Base-by-base conservation (phyloP, 768 basidiomycete genomes). In the Rossbeevera mucosa region DNA sequence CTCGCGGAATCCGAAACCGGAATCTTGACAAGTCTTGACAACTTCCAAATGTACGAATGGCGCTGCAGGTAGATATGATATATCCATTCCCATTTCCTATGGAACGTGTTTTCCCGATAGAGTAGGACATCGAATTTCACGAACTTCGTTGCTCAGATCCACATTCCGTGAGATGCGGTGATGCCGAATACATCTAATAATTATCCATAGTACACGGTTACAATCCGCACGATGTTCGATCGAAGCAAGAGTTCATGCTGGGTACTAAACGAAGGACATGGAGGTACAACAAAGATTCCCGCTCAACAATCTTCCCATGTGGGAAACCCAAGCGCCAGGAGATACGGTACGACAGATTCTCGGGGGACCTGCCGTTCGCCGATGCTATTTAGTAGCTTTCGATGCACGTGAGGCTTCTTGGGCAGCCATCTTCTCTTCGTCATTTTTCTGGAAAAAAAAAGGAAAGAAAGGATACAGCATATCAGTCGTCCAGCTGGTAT, bases 371-470 rank as follows among this genome's bases (percentile, higher is more conserved):
- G 54, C 63, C 56, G 52, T 46, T 50, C 36, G 50, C 63, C 53
- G 48, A 55, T 59, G 65, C 71, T 72, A 79, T 71, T 79, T 78
- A 51, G 54, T 56, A 36, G 50, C 41, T 55, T 59, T 59, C 24
- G 24, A 24, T 20, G 29, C 40, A 18, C 28, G 18, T 47, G 52
- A 65, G 46, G 57, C 55, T 5, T 61, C 52, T 7, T 63, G 66
- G 26, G 67, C 65, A 11, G 68, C 64, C 21, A 66, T 69, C 65
- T 72, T 76, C 52, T 75, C 72, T 29, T 81, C 81, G 2, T 82
- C 78, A 51, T 77, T 80, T 75, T 81, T 80, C 81, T 83, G 57
- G 31, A 47, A 28, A 42, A 36, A 47, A 45, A 36, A 25, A 30
- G n/a, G n/a, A n/a, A n/a, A n/a, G n/a, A 48, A 26, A 41, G 14